Conservation (phyloP, 192 early-diverging fungal genomes). For the Borealophlyctis nickersoniae region DNA sequence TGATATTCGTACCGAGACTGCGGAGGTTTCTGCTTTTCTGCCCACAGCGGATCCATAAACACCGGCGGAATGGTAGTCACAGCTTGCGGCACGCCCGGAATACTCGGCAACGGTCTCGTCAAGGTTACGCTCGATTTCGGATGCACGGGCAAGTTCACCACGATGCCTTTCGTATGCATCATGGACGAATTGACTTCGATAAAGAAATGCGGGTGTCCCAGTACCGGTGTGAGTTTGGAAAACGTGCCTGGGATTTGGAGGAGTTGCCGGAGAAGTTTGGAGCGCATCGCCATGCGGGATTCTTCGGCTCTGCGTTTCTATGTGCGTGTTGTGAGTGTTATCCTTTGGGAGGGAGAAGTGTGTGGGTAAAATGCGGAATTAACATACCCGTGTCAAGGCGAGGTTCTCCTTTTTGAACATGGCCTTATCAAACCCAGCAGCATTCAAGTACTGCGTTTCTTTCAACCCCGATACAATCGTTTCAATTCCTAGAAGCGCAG, state of each 20-base stretch:
- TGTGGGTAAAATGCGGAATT: background rate
- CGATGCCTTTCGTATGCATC: slow-evolving; percentile 48
- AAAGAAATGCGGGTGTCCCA: slow-evolving; percentile 53
- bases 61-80: slow-evolving; percentile 56
- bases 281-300: slow-evolving; percentile 43
- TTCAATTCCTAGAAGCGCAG: slow-evolving; percentile 42
- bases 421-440: slow-evolving; percentile 29
- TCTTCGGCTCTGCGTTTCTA: slow-evolving; percentile 39
- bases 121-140: slow-evolving; percentile 51
- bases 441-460: slow-evolving; percentile 30
- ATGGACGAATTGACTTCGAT: slow-evolving; percentile 41
- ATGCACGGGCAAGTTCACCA: slow-evolving; percentile 54
- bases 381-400: slow-evolving; percentile 31
- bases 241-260: slow-evolving; percentile 48
- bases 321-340: background rate
- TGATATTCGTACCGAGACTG: slow-evolving; percentile 40
- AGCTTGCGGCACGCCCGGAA: slow-evolving; percentile 52
- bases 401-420: slow-evolving; percentile 36
- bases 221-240: slow-evolving; percentile 39
- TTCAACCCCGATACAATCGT: slow-evolving; percentile 40
- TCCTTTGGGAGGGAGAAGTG: background rate
- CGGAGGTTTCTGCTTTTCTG: slow-evolving; percentile 42
- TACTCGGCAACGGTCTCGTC: slow-evolving; percentile 45
- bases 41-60: slow-evolving; percentile 51
- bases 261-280: slow-evolving; percentile 46